Evolutionary conservation across 495 filamentous ascomycete genomes (phyloP), one percentile per base, ranked within the genome.

Genomic region (Aspergillus sparsus): DNA sequence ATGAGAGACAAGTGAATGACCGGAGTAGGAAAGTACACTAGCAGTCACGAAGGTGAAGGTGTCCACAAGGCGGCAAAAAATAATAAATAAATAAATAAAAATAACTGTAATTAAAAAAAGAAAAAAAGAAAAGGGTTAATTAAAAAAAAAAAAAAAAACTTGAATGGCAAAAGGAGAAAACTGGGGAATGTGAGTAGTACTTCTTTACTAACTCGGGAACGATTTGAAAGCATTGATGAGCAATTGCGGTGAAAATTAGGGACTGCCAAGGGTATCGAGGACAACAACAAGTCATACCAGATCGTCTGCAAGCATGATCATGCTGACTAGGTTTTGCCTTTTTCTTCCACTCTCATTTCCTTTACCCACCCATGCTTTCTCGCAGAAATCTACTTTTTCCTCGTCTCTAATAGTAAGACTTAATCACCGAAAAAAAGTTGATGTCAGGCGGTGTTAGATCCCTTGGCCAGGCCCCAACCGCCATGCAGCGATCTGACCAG

Each of bases 401-500:
- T 51, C 44, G 27, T 35, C 15, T 21, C 39, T 7, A 34, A 9
- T 21, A 32, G 13, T 12, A 49, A 46, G 32, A 45, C 37, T 44
- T 55, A 37, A 37, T 44, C 41, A 21, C 41, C 27, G 36, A 56
- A 56, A 37, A 49, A 18, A 18, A 45, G 50, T 47, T 63, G 55
- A 67, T 64, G 59, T 68, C 65, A 68, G 59, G 65, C 60, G 60
- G 60, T 58, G 62, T 58, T 59, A 45, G 21, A 13, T 35, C 46
- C 18, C 37, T 47, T 49, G 58, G 60, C 65, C 65, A 68, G 65
- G 57, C 62, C 65, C 49, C 59, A 65, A 60, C 61, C 61, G 65
- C 65, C 65, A 64, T 68, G 56, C 62, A 67, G 59, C 65, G 57
- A 67, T 67, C 65, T 52, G 53, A 55, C 61, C 54, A 61, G 64